Evolutionary conservation across 2,329 filamentous ascomycete species (phyloP).

Genomic region (Helotiales sp.): DNA sequence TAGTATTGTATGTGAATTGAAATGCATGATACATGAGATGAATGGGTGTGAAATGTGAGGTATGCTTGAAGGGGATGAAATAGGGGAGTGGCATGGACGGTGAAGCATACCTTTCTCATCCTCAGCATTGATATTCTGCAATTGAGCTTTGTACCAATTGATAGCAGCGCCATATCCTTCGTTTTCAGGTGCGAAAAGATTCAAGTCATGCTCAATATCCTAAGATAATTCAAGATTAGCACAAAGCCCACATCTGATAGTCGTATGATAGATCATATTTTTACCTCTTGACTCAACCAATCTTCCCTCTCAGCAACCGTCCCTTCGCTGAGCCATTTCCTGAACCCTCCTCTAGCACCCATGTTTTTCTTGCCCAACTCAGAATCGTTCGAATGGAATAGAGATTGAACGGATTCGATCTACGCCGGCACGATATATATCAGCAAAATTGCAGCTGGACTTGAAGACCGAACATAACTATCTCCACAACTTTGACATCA

Average conservation of each 20-base stretch:
- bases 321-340: slow-evolving; percentile 25
- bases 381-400: slow-evolving; percentile 26
- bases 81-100: too few species aligned
- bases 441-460: too few species aligned
- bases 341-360: slow-evolving; percentile 27
- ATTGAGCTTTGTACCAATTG: slow-evolving; percentile 31
- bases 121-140: slow-evolving; percentile 34
- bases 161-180: slow-evolving; percentile 26
- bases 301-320: slow-evolving; percentile 17
- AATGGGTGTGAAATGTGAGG: background rate
- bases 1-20: background rate
- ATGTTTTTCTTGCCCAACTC: slow-evolving; percentile 31
- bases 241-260: too few species aligned
- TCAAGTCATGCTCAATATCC: slow-evolving; percentile 21
- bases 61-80: background rate
- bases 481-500: too few species aligned
- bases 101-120: slow-evolving; percentile 22
- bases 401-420: slow-evolving; percentile 21
- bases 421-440: background rate
- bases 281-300: slow-evolving; percentile 24
- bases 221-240: background rate
- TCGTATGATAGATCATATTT: too few species aligned
- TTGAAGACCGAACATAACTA: too few species aligned
- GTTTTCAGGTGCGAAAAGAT: slow-evolving; percentile 20
- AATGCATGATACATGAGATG: background rate